Conservation (phyloP, 257 asterid genomes). For the Solanum piurae region DNA sequence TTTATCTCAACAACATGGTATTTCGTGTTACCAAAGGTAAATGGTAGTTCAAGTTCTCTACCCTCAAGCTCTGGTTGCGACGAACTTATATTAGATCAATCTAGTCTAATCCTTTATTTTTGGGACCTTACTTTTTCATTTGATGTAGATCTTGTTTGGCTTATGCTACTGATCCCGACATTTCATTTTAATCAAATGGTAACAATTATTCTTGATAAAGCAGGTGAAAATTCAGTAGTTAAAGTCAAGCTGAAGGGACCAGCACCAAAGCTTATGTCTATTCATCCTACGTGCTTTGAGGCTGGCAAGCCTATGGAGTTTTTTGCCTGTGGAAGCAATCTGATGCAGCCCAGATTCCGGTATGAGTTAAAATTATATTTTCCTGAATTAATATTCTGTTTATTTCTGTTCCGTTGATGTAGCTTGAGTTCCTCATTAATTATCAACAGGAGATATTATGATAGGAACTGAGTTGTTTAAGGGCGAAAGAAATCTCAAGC, state of each 20-base stretch:
- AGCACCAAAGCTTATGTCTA: conserved; percentile 67
- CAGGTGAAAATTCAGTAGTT: conserved; percentile 57
- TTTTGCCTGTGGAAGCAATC: conserved; percentile 72
- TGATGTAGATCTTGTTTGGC: background rate
- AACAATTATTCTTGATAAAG: conserved; percentile 14
- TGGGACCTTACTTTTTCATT: background rate
- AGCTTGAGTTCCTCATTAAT: background rate
- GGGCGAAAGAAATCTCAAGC: background rate
- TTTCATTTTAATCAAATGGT: background rate
- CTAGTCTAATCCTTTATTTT: background rate
- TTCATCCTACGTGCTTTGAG: conserved; percentile 76
- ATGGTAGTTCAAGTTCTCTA: background rate
- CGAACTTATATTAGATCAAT: background rate
- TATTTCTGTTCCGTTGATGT: background rate
- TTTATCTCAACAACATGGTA: conserved; percentile 32
- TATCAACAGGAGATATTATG: background rate
- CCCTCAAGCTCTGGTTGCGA: background rate
- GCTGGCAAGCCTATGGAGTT: conserved; percentile 91
- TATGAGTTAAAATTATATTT: conserved; percentile 8
- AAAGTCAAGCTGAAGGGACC: conserved; percentile 49
- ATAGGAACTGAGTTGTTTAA: background rate
- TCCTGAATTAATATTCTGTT: background rate
- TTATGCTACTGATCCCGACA: background rate
- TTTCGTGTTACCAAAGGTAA: conserved; percentile 27
- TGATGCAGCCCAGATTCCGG: conserved; percentile 78